Evolutionary conservation across 371 early-diverging fungal species (phyloP).

Genomic region (Syncephalastrum sp.): DNA sequence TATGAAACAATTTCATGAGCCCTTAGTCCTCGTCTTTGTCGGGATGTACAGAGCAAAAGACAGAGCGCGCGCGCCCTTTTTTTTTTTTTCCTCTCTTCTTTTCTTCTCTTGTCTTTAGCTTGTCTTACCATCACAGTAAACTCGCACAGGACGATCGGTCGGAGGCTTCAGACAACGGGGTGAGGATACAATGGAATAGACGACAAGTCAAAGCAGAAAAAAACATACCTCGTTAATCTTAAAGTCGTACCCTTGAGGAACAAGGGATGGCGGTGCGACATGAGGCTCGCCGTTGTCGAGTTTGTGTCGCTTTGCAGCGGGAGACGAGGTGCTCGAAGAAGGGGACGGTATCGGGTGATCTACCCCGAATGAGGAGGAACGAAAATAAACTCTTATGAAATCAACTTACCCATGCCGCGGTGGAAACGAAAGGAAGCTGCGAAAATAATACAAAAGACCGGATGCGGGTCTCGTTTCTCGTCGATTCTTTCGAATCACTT

Average conservation of each 20-base stretch:
- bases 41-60: no score
- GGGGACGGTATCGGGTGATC: no score
- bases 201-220: no score
- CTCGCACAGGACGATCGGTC: constrained; percentile 73
- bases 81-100: neutral
- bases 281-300: constrained; percentile 12
- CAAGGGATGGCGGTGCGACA: constrained; percentile 7
- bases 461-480: no score
- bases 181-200: neutral
- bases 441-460: no score
- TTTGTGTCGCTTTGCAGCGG: constrained; percentile 9
- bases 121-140: constrained; percentile 78
- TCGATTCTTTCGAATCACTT: no score
- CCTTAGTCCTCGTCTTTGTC: no score
- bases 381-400: no score
- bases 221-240: constrained; percentile 20
- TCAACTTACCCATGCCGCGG: no score
- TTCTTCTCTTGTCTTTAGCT: no score
- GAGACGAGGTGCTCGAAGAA: constrained; percentile 8
- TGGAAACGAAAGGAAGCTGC: no score
- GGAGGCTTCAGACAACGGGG: constrained; percentile 49
- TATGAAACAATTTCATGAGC: neutral
- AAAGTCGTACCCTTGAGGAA: constrained; percentile 18
- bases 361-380: no score
- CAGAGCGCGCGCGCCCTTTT: neutral